phyloP scores from a whole-genome alignment of 768 basidiomycete genomes.

The Boletus tomentosulus region DNA sequence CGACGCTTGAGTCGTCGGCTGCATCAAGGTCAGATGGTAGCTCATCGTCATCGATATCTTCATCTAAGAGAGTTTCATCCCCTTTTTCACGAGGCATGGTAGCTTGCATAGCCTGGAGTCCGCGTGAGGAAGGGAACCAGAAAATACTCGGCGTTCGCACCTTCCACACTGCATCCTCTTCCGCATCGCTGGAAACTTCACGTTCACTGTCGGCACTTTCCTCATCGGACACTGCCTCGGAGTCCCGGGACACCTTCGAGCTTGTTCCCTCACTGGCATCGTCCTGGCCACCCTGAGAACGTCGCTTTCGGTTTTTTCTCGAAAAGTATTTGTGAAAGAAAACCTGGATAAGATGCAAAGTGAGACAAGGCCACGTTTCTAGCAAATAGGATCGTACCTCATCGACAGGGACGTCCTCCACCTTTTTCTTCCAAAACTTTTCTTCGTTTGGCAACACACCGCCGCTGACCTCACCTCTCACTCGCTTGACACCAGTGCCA shows the following conservation, averaged over 20 bases:
- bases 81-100: slow-evolving; percentile 63
- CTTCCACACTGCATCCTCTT: slow-evolving; percentile 86
- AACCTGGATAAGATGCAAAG: slow-evolving; percentile 39
- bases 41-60: slow-evolving; percentile 31
- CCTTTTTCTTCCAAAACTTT: slow-evolving; percentile 64
- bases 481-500: slow-evolving; percentile 63
- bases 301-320: slow-evolving; percentile 56
- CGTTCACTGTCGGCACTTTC: slow-evolving; percentile 22
- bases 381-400: slow-evolving; percentile 46
- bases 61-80: slow-evolving; percentile 43
- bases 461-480: slow-evolving; percentile 53
- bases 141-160: slow-evolving; percentile 36
- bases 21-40: slow-evolving; percentile 25
- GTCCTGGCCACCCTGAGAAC: slow-evolving; percentile 38
- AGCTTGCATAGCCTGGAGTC: slow-evolving; percentile 78
- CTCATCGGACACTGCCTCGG: slow-evolving; percentile 16
- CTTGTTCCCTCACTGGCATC: slow-evolving; percentile 23
- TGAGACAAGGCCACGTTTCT: neutral
- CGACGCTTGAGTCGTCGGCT: slow-evolving; percentile 30
- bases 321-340: slow-evolving; percentile 93
- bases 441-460: slow-evolving; percentile 65
- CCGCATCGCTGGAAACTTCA: slow-evolving; percentile 44
- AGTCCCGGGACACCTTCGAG: slow-evolving; percentile 23
- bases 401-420: slow-evolving; percentile 78
- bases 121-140: neutral